Percentiles rank a stretch among this genome's conserved stretches.
phyloP scores from a whole-genome alignment of 2,329 filamentous ascomycete genomes.

The Proliferodiscus dingleyae region DNA sequence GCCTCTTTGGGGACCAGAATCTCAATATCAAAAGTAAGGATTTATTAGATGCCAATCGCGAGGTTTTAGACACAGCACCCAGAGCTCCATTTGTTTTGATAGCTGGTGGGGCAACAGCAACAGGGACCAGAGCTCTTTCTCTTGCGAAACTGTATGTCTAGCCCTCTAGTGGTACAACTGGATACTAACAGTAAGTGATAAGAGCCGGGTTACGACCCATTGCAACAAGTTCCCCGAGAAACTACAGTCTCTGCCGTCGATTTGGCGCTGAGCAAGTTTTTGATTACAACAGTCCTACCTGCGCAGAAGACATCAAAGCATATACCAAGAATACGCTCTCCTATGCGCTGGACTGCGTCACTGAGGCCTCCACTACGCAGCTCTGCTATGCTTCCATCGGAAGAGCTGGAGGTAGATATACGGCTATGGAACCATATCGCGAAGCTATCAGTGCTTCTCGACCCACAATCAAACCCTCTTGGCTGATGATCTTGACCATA shows the following conservation, averaged over 20 bases:
- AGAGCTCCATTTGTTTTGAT: too few species aligned
- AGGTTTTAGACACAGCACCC: too few species aligned
- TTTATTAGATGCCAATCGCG: too few species aligned
- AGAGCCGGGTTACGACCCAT: constrained; percentile 18
- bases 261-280: constrained; percentile 39
- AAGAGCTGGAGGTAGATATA: constrained; percentile 29
- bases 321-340: constrained; percentile 36
- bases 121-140: too few species aligned
- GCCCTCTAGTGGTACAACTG: too few species aligned
- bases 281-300: constrained; percentile 35
- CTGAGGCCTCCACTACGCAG: constrained; percentile 28
- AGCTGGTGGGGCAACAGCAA: too few species aligned
- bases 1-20: not conserved
- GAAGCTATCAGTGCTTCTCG: constrained; percentile 2
- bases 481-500: constrained; percentile 28
- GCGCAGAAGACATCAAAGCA: constrained; percentile 32
- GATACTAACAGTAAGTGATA: too few species aligned
- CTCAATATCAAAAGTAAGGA: too few species aligned
- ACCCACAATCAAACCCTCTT: constrained; percentile 23
- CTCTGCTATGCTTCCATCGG: constrained; percentile 37
- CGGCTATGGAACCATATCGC: constrained; percentile 12
- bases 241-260: constrained; percentile 34
- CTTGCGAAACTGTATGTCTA: too few species aligned
- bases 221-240: constrained; percentile 34
- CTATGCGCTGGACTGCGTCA: constrained; percentile 37